Base-by-base conservation (phyloP, 106 monocot genomes). In the Apostasia shenzhenica region DNA sequence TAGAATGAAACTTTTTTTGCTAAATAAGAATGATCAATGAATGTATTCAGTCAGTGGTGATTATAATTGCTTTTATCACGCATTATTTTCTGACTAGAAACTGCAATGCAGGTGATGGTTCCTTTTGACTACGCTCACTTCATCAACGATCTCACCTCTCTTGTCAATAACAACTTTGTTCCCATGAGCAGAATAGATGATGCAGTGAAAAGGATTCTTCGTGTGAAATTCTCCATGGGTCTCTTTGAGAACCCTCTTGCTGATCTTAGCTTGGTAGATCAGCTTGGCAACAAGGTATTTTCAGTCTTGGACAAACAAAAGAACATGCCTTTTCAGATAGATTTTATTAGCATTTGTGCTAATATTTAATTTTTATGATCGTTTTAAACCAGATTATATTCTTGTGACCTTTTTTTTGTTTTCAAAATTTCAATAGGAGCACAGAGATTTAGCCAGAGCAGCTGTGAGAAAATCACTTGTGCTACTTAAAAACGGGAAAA, bases 391-490 rank as follows among this genome's bases (percentile, higher is more conserved):
- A 26, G 26, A 26, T 26, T 26, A 26, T 26, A 26, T 26, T 26
- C 26, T 26, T 26, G 26, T 26, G 26, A 26, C 26, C 26, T 26
- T 26, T 26, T 26, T 26, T 26, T 26, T 26, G 26, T 26, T 26
- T 26, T 26, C 26, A 26, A 26, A 26, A 26, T 26, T 56, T 39
- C 9, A 56, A 70, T 55, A 84, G 84, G 73, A 80, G 54, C 84
- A 83, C 66, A 73, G 86, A 14, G 82, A 83, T 38, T 48, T 87
- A 71, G 86, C 86, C 37, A 76, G 86, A 56, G 83, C 83, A 75
- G 83, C 83, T 8, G 86, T 83, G 2, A 83, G 83, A 63, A 87
- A 87, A 50, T 83, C 83, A 48, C 80, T 87, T 44, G 86, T 87
- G 55, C 80, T 87, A 11, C 51, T 87, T 59, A 87, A 87, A 63